A percentile compares a stretch with the other conserved stretches of the same genome.
Conservation (phyloP, 352 stramenopile genomes). For the Globisporangium solare region DNA sequence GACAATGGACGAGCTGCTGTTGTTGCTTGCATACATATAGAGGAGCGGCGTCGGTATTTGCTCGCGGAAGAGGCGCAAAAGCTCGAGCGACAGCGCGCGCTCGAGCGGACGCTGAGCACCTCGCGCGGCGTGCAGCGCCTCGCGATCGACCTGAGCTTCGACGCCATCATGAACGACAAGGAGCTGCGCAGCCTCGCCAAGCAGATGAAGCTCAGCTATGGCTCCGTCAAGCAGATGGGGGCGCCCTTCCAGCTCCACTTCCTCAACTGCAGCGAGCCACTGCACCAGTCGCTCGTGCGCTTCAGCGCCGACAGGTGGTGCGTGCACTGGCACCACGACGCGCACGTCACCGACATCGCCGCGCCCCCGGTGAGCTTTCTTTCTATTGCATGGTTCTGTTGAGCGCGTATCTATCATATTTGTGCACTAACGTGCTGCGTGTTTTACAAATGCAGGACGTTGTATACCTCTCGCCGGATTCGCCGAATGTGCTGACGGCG, state of each 20-base stretch:
- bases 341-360: conserved; percentile 35
- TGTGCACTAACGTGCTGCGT: too few relatives aligned
- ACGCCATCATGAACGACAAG: conserved; percentile 84
- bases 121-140: conserved; percentile 32
- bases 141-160: conserved; percentile 66
- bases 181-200: conserved; percentile 68
- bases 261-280: conserved; percentile 44
- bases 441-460: conserved; percentile 41
- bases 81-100: conserved; percentile 9
- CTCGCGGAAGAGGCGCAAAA: conserved; percentile 35
- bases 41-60: conserved; percentile 48
- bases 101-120: conserved; percentile 27
- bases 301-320: conserved; percentile 63
- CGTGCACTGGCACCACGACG: conserved; percentile 43
- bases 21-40: conserved; percentile 14
- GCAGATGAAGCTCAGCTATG: conserved; percentile 77
- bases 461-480: conserved; percentile 76
- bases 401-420: too few relatives aligned
- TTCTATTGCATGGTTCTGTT: too few relatives aligned
- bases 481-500: conserved; percentile 49
- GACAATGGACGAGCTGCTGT: neutral
- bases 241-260: conserved; percentile 63
- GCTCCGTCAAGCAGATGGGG: conserved; percentile 52
- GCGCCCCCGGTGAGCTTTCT: conserved; percentile 18
- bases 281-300: conserved; percentile 45